A percentile compares a stretch with the other conserved stretches of the same genome.
phyloP scores from a whole-genome alignment of 768 basidiomycete genomes.

The Termitomyces sp. region DNA sequence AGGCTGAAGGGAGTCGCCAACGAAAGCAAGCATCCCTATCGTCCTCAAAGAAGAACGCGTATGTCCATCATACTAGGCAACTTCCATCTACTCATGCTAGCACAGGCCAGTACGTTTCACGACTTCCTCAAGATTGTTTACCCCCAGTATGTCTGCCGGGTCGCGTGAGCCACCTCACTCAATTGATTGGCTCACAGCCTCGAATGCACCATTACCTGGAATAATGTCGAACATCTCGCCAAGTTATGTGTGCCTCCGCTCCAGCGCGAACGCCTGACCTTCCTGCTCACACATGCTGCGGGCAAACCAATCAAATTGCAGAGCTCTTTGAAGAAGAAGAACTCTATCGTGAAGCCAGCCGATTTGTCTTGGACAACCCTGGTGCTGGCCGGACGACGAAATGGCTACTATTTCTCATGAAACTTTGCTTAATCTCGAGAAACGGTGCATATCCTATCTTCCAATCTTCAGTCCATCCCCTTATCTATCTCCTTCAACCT shows the following conservation, averaged over 20 bases:
- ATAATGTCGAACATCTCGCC: conserved; percentile 89
- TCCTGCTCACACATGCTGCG: conserved; percentile 88
- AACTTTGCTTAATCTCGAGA: conserved; percentile 86
- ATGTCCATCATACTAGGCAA: conserved; percentile 12
- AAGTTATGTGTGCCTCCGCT: conserved; percentile 82
- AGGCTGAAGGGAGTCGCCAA: conserved; percentile 4
- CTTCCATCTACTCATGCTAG: background rate
- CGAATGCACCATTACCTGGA: conserved; percentile 92
- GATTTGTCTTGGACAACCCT: conserved; percentile 90
- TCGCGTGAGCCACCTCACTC: background rate
- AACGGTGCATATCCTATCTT: conserved; percentile 45
- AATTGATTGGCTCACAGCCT: conserved; percentile 36
- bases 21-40: conserved; percentile 30
- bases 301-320: conserved; percentile 91
- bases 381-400: conserved; percentile 78
- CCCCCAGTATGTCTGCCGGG: conserved; percentile 62
- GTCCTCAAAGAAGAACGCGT: conserved; percentile 88
- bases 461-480: too few relatives aligned
- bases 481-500: conserved; percentile 38
- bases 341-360: conserved; percentile 82
- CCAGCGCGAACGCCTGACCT: conserved; percentile 77
- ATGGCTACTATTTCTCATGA: conserved; percentile 75
- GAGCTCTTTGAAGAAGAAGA: conserved; percentile 89
- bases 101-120: conserved; percentile 77
- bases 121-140: conserved; percentile 93